Base-by-base conservation (phyloP, 192 early-diverging fungal species). In the Entomortierella parvispora region DNA sequence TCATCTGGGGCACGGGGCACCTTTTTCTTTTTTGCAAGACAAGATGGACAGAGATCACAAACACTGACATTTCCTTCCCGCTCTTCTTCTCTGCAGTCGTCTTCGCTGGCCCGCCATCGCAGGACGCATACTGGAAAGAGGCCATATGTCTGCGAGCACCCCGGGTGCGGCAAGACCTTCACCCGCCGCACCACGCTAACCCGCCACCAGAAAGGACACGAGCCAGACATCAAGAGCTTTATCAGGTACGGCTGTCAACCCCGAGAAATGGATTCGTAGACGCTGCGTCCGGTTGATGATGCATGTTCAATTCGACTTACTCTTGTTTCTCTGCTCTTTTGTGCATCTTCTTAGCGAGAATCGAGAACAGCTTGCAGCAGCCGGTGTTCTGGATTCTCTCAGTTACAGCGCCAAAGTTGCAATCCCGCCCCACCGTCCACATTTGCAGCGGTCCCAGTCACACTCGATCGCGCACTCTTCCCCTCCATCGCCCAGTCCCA, bases 91-190 rank as follows among this genome's bases (percentile, higher is more conserved):
- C 29, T 31, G 37, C 71, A 85, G 84, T 90, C 90, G 45, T 92
- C 91, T 25, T 92, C 90, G 43, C 83, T 94, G 61, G 90, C 91
- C 2, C 84, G 93, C 58, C 93, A 94, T 63, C 85, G 91, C 43
- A 89, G 91, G 62, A 91, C 89, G 0, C 93, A 94, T 69, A 90
- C 89, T 62, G 91, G 91, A 45, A 91, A 91, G 69, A 82, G 93
- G 52, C 90, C 93, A 4, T 94, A 91, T 80, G 82, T 84, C 8
- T 93, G 91, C 66, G 68, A 77, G 15, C 83, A 84, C 57, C 80
- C 83, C 1, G 89, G 87, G 4, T 95, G 94, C 69, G 85, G 75
- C 20, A 94, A 94, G 67, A 80, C 87, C 7, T 95, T 93, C 69
- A 91, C 87, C 25, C 65, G 90, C n/a, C 83, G 85, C 46, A 91